Percentiles rank a stretch among this genome's conserved stretches.
phyloP scores from a whole-genome alignment of 2,329 filamentous ascomycete genomes.

The Fusarium sororula region DNA sequence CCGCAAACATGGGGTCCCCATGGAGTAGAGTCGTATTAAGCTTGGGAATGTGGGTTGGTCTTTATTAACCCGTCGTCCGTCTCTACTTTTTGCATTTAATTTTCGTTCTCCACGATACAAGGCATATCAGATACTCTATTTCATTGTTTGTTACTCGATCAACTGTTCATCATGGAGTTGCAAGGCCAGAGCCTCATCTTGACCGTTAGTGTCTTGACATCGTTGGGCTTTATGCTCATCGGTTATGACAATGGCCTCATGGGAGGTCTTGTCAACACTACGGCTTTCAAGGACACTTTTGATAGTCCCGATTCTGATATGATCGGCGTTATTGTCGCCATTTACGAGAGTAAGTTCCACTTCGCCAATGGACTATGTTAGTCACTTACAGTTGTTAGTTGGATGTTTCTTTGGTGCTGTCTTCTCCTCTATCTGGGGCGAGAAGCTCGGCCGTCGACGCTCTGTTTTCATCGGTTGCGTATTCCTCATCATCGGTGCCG shows the following conservation, averaged over 20 bases:
- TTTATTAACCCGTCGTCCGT: slow-evolving; percentile 16
- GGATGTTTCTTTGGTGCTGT: slow-evolving; percentile 45
- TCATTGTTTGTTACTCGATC: no score
- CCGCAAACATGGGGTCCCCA: slow-evolving; percentile 26
- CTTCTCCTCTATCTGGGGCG: slow-evolving; percentile 51
- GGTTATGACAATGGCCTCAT: slow-evolving; percentile 58
- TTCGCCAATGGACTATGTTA: neutral
- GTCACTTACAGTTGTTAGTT: slow-evolving; percentile 23
- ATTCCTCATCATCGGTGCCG: slow-evolving; percentile 57
- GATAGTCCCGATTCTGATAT: slow-evolving; percentile 51
- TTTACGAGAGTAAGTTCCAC: slow-evolving; percentile 48
- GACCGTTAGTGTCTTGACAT: slow-evolving; percentile 55
- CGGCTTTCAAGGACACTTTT: slow-evolving; percentile 54
- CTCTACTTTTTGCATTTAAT: neutral
- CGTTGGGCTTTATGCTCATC: slow-evolving; percentile 58
- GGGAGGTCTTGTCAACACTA: slow-evolving; percentile 52
- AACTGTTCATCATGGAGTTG: slow-evolving; percentile 15
- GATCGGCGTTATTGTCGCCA: slow-evolving; percentile 58
- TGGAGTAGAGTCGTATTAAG: neutral
- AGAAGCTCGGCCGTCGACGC: slow-evolving; percentile 54
- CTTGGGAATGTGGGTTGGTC: neutral
- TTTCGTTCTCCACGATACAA: neutral
- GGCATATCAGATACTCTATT: neutral
- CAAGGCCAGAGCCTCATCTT: slow-evolving; percentile 51
- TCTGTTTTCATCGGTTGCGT: slow-evolving; percentile 53